phyloP scores from a whole-genome alignment of 1,284 basidiomycete species.

The Leccinum fallax region DNA sequence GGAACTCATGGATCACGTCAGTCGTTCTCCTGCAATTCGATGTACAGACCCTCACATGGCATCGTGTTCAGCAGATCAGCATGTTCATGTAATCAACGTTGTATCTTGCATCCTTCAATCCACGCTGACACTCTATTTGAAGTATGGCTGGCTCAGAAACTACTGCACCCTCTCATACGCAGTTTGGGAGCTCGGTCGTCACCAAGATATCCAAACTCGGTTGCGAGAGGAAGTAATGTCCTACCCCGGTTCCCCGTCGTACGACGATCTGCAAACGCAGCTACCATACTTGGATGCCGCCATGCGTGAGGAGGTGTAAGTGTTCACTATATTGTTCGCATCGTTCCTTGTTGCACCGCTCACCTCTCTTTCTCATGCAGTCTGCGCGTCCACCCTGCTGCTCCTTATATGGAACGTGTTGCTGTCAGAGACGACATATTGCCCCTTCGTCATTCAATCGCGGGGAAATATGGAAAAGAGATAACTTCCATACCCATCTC shows the following conservation, averaged over 20 bases:
- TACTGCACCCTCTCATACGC: conserved; percentile 8
- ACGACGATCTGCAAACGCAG: conserved; percentile 9
- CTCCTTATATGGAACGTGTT: conserved; percentile 6
- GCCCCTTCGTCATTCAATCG: conserved; percentile 10
- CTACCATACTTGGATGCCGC: conserved; percentile 14
- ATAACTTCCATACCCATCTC: conserved; percentile 8
- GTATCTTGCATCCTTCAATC: background rate
- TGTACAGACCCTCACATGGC: background rate
- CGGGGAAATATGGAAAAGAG: conserved; percentile 1
- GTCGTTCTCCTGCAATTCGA: background rate
- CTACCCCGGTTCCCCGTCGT: conserved; percentile 5
- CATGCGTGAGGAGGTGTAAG: conserved; percentile 8
- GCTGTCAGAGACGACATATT: conserved; percentile 7
- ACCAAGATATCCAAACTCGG: conserved; percentile 8
- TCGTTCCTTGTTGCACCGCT: background rate
- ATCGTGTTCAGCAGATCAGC: conserved; percentile 4
- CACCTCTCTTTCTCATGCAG: background rate
- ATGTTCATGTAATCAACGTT: conserved; percentile 11
- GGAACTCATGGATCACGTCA: conserved; percentile 10
- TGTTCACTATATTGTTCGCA: background rate
- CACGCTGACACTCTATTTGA: background rate
- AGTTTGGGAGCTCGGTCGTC: conserved; percentile 10
- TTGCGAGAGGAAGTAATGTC: conserved; percentile 9
- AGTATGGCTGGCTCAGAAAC: conserved; percentile 13
- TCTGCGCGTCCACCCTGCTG: conserved; percentile 8